Base-by-base conservation (phyloP, 345 rosid genomes). In the Sonneratia caseolaris region DNA sequence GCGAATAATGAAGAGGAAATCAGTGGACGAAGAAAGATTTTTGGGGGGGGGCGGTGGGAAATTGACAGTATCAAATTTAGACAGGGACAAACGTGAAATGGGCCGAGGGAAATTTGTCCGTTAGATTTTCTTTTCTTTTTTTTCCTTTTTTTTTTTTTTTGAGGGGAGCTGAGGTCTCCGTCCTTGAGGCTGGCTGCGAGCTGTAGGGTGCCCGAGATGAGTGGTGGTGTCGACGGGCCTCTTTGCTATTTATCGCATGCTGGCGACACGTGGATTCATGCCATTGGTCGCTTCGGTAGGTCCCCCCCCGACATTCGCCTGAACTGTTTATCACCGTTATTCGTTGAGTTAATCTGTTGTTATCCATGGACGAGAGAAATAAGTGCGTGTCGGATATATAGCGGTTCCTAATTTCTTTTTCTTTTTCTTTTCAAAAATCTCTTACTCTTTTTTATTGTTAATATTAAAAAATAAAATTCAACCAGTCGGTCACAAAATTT, bases 51-150 rank as follows among this genome's bases (percentile, higher is more conserved):
- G n/a, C n/a, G n/a, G n/a, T n/a, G n/a, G n/a, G 40, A 32, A 69
- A 37, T 18, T 53, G 24, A 4, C 45, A 18, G 59, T 0, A 18
- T 18, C 59, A 53, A 35, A 37, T 18, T 1, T 7, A 64, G 70
- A 21, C 24, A 68, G 64, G 64, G 16, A 65, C 40, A 65, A 65
- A 27, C 75, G 32, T 13, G 43, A 72, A 22, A 66, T 14, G 59
- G n/a, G 57, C 22, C 5, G 7, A 35, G 4, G 3, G 27, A 27
- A 35, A 62, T 62, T 27, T 42, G 12, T 62, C 27, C 32, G 66
- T 62, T 62, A 1, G 37, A 21, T 47, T 57, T 57, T 21, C 4
- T 9, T n/a, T 57, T 22, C 13, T n/a, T 57, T n/a, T 4, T 9
- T n/a, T 57, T 22, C 13, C 1, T 57, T n/a, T 4, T 61, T 24